Evolutionary conservation across 345 rosid genomes (phyloP).

Genomic region (Hibiscus mutabilis): DNA sequence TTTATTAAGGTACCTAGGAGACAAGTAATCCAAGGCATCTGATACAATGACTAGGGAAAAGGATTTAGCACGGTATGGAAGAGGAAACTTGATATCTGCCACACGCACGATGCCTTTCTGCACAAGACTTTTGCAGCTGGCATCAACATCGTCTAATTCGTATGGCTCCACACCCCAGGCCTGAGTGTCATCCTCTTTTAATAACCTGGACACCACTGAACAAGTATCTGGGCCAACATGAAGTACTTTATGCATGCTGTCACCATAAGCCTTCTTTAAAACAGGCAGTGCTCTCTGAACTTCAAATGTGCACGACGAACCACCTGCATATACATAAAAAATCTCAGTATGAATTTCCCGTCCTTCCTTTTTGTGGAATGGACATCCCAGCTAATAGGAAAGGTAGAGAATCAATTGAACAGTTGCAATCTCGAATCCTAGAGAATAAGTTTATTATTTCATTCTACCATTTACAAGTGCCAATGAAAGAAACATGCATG

Average conservation of each 20-base stretch:
- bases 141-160: slow-evolving; percentile 56
- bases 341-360: neutral
- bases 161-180: slow-evolving; percentile 74
- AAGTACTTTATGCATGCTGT: slow-evolving; percentile 53
- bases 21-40: slow-evolving; percentile 63
- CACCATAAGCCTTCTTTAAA: slow-evolving; percentile 60
- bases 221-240: slow-evolving; percentile 69
- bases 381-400: neutral
- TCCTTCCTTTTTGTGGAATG: neutral
- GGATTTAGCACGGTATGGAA: slow-evolving; percentile 57
- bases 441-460: neutral
- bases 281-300: slow-evolving; percentile 46
- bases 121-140: slow-evolving; percentile 42
- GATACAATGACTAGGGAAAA: slow-evolving; percentile 64
- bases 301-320: slow-evolving; percentile 54
- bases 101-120: slow-evolving; percentile 50
- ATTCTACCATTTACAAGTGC: neutral
- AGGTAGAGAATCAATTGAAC: slow-evolving; percentile 3
- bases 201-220: slow-evolving; percentile 49
- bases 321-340: slow-evolving; percentile 28
- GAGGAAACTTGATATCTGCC: slow-evolving; percentile 59
- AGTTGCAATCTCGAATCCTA: neutral
- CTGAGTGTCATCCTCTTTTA: slow-evolving; percentile 51
- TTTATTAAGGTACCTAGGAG: slow-evolving; percentile 63
- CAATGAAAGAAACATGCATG: neutral